Evolutionary conservation across 495 filamentous ascomycete species (phyloP).

Genomic region (Lichenothelia convexa): DNA sequence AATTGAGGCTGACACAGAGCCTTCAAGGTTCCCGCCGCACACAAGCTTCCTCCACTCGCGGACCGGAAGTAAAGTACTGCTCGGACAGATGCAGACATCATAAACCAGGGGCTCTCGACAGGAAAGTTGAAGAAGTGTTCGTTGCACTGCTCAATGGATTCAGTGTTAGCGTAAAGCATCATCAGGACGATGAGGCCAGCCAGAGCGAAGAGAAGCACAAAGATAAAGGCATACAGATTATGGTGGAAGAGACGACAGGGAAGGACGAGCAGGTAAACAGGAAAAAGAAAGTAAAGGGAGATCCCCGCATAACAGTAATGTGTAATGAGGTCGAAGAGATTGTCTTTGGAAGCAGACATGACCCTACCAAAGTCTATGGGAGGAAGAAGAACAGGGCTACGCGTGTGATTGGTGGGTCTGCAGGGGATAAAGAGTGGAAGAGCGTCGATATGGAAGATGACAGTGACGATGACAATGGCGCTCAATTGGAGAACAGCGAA

Average conservation of each 20-base stretch:
- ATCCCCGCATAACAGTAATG: slow-evolving; percentile 12
- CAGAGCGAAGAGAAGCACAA: too few species aligned
- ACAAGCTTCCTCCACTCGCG: background rate
- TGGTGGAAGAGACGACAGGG: background rate
- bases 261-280: slow-evolving; percentile 1
- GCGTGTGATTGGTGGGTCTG: slow-evolving; percentile 13
- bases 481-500: background rate
- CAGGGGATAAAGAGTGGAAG: slow-evolving; percentile 12
- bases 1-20: background rate
- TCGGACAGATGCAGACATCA: slow-evolving; percentile 12
- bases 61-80: slow-evolving; percentile 15
- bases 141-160: slow-evolving; percentile 11
- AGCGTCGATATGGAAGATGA: slow-evolving; percentile 12
- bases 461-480: slow-evolving; percentile 1
- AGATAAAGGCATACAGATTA: too few species aligned
- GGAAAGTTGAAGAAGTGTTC: slow-evolving; percentile 12
- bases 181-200: background rate
- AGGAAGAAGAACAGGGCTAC: slow-evolving; percentile 18
- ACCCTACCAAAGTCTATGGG: slow-evolving; percentile 17
- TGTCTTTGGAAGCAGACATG: slow-evolving; percentile 17
- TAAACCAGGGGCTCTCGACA: slow-evolving; percentile 14
- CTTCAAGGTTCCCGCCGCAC: background rate
- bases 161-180: background rate
- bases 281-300: slow-evolving; percentile 15
- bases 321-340: slow-evolving; percentile 17